phyloP scores from a whole-genome alignment of 352 stramenopile species.

The Globisporangium spinosum region DNA sequence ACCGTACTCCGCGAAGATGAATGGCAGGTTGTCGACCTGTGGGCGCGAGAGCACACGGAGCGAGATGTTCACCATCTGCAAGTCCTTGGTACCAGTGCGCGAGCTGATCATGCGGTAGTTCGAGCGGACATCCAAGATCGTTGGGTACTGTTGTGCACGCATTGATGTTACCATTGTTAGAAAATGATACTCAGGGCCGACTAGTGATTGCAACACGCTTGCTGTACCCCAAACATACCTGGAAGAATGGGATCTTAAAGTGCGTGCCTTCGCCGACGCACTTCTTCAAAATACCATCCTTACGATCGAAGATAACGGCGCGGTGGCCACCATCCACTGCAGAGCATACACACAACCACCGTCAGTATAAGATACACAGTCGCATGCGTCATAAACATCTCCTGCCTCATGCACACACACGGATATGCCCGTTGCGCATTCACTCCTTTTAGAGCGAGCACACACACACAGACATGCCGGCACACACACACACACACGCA shows the following conservation, averaged over 20 bases:
- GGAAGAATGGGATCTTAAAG: constrained; percentile 98
- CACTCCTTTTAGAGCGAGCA: not conserved
- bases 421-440: constrained; percentile 4
- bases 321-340: constrained; percentile 97
- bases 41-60: constrained; percentile 95
- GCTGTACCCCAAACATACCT: constrained; percentile 26
- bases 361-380: not conserved
- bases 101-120: constrained; percentile 97
- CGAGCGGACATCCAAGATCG: constrained; percentile 98
- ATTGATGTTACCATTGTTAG: no score
- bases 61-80: constrained; percentile 99
- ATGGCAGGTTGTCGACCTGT: constrained; percentile 91
- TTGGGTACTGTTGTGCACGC: constrained; percentile 68
- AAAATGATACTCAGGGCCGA: no score
- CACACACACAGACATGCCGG: not conserved
- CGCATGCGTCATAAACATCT: not conserved
- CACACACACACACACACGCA: not conserved
- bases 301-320: constrained; percentile 99
- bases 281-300: constrained; percentile 95
- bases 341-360: constrained; percentile 10
- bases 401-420: not conserved
- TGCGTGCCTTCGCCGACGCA: constrained; percentile 97
- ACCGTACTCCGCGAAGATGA: constrained; percentile 97
- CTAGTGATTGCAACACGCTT: no score
- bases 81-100: constrained; percentile 97